Percentiles rank a stretch among this genome's conserved stretches.
Conservation (phyloP, 2,329 filamentous ascomycete species). For the Fusarium globosum region DNA sequence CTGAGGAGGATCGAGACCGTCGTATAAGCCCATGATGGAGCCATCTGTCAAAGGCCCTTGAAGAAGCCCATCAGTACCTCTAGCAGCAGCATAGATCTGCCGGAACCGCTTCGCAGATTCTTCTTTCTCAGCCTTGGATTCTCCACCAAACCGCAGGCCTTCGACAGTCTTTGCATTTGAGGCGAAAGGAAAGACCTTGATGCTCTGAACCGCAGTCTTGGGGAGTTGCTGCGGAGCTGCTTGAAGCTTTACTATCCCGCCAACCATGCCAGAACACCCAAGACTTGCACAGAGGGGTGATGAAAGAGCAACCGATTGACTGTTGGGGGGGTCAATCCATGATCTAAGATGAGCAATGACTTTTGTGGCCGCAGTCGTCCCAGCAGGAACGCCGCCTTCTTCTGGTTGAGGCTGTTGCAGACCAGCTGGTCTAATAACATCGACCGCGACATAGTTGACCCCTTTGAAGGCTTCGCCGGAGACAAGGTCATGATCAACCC, state of each 20-base stretch:
- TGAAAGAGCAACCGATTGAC: slow-evolving; percentile 83
- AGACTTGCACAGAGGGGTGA: slow-evolving; percentile 79
- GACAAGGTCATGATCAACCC: slow-evolving; percentile 85
- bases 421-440: slow-evolving; percentile 85
- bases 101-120: slow-evolving; percentile 78
- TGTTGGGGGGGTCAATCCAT: slow-evolving; percentile 91
- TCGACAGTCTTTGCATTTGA: slow-evolving; percentile 66
- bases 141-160: slow-evolving; percentile 86
- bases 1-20: slow-evolving; percentile 63
- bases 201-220: slow-evolving; percentile 69
- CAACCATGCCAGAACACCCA: slow-evolving; percentile 78
- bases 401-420: slow-evolving; percentile 77
- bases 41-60: slow-evolving; percentile 91
- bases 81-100: slow-evolving; percentile 73
- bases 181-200: slow-evolving; percentile 87
- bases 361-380: slow-evolving; percentile 59
- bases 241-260: slow-evolving; percentile 88
- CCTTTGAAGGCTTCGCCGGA: slow-evolving; percentile 78
- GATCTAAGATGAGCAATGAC: slow-evolving; percentile 79
- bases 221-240: slow-evolving; percentile 79
- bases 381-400: slow-evolving; percentile 69
- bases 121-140: slow-evolving; percentile 84
- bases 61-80: slow-evolving; percentile 70
- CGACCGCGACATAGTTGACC: slow-evolving; percentile 81
- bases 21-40: slow-evolving; percentile 73